A percentile compares a stretch with the other conserved stretches of the same genome.
These are phyloP conservation scores for Arxiozyma heterogenica DNA, from an alignment of 1,139 yeast genomes.

Conservation along the genomic window DNA sequence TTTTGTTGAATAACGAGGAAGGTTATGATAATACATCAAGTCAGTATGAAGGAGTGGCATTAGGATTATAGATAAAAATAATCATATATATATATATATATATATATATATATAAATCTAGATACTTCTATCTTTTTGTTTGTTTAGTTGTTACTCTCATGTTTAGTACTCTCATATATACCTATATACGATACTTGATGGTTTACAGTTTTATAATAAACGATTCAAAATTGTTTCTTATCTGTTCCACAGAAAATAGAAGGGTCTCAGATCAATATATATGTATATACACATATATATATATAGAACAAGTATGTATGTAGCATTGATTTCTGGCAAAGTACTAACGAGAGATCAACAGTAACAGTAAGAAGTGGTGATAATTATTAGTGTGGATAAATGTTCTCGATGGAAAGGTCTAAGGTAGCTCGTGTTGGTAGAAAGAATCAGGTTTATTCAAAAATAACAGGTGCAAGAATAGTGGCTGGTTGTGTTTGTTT, in stretches of 20 bases:
- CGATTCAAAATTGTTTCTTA: neutral
- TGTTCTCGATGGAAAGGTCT: neutral
- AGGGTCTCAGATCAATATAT: too few species aligned
- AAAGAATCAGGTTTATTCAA: constrained; percentile 39
- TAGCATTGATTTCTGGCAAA: too few species aligned
- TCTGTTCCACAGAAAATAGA: neutral
- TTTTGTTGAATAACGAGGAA: neutral
- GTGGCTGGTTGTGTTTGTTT: constrained; percentile 85
- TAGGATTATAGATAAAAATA: constrained; percentile 19
- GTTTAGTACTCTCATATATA: too few species aligned
- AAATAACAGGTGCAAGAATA: constrained; percentile 62
- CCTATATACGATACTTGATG: neutral
- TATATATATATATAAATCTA: too few species aligned
- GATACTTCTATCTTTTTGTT: too few species aligned
- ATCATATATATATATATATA: neutral
- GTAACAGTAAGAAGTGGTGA: neutral
- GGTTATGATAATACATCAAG: constrained; percentile 26
- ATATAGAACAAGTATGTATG: neutral
- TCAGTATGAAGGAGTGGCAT: constrained; percentile 30
- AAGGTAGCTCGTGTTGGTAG: constrained; percentile 26
- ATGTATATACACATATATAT: too few species aligned
- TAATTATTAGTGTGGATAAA: too few species aligned
- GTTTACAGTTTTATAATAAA: neutral
- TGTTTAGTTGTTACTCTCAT: too few species aligned
- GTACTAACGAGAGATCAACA: neutral